Evolutionary conservation across 331 rosid species (phyloP), one percentile per base, ranked within the genome.

Genomic region (Rhamnella rubrinervis): DNA sequence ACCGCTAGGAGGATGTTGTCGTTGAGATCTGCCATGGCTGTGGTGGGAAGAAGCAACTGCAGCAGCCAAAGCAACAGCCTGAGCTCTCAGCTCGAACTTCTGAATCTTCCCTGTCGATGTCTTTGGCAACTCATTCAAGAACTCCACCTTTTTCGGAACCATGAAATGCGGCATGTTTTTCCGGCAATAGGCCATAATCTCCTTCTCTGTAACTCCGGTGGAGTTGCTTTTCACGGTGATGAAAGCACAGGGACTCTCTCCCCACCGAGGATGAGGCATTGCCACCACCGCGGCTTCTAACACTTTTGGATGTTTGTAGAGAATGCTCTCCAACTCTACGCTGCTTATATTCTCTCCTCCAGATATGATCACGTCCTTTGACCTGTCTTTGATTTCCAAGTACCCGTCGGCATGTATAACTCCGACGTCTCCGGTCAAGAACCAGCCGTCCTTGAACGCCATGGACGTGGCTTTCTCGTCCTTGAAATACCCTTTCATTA

Each of bases 321-420:
- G 71, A 17, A 87, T 64, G 6, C 25, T 74, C 64, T 93, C 97
- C 10, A 93, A 73, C 59, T 93, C 97, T 1, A 93, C 93, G 39
- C 97, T 90, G 67, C 93, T 88, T 1, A 93, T 88, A 56, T 93
- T 93, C 77, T 93, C 98, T 0, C 97, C 98, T 0, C 98, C 98
- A 0, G 97, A 90, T 16, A 90, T 93, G 13, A 93, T 93, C 55
- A 93, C 96, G 68, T 93, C 98, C 26, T 93, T 93, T 0, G 89
- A 90, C 56, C 98, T 72, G 26, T 93, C 98, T 61, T 90, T 93
- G 41, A 93, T 93, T 58, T 93, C 98, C 61, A 93, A 13, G 41
- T 93, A 93, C 50, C 98, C 98, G 62, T 93, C 98, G 0, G 85
- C 75, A 73, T 93, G 90, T 0, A 90, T 74, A 0, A 93, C 90